These are phyloP conservation scores for Curvularia lunata DNA, from an alignment of 2,329 filamentous ascomycete species.

Conservation along the genomic window DNA sequence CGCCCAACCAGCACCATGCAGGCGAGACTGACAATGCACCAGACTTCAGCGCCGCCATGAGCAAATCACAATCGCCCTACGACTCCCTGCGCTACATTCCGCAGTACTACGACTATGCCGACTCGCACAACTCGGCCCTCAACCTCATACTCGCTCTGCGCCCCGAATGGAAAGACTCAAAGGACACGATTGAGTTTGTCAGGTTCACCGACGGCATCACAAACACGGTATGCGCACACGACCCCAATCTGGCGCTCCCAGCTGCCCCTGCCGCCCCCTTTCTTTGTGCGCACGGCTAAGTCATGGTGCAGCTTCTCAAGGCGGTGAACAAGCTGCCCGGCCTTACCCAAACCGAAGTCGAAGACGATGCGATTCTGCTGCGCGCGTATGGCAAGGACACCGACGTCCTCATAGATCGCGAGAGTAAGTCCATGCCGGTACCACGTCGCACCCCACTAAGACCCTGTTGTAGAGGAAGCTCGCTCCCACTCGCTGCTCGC, in stretches of 20 bases:
- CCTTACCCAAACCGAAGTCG: constrained; percentile 75
- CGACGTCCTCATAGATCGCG: constrained; percentile 92
- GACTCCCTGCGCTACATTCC: constrained; percentile 65
- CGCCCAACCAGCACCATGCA: neutral
- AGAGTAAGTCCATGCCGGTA: constrained; percentile 65
- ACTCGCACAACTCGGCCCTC: constrained; percentile 79
- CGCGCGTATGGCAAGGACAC: constrained; percentile 95
- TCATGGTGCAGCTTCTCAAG: constrained; percentile 64
- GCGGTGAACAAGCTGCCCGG: constrained; percentile 73
- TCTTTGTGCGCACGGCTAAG: constrained; percentile 16
- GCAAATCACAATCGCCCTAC: constrained; percentile 36
- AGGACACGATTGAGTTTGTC: constrained; percentile 80
- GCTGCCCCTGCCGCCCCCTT: neutral
- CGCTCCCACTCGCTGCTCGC: constrained; percentile 84
- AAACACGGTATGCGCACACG: constrained; percentile 71
- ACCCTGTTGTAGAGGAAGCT: constrained; percentile 60
- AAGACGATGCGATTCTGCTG: constrained; percentile 84
- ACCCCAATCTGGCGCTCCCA: neutral
- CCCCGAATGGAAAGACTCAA: constrained; percentile 79
- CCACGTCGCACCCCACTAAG: constrained; percentile 17
- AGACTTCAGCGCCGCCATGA: constrained; percentile 28
- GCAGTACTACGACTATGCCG: constrained; percentile 76
- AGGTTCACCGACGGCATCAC: constrained; percentile 98
- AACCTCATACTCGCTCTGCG: constrained; percentile 78
- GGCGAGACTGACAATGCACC: constrained; percentile 11